Evolutionary conservation across 192 early-diverging fungal genomes (phyloP).

Genomic region (Backusella tarrabulga): DNA sequence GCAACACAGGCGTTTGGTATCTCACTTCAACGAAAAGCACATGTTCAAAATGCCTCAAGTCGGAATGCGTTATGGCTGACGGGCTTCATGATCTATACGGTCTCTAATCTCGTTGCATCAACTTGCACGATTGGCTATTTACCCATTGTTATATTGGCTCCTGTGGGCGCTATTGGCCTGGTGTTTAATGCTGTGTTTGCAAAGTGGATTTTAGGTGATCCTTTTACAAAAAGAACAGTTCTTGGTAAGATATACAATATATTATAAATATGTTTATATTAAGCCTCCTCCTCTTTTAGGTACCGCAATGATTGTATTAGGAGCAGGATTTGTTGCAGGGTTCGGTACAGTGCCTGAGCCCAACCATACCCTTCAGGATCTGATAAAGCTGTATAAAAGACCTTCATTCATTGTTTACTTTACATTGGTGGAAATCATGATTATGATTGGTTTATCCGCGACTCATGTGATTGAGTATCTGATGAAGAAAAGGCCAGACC

Average conservation of each 20-base stretch:
- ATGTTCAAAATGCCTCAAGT: conserved; percentile 39
- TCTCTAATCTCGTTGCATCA: conserved; percentile 68
- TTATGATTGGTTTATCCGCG: conserved; percentile 44
- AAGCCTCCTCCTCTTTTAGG: conserved; percentile 37
- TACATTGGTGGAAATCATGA: conserved; percentile 50
- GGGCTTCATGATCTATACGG: conserved; percentile 67
- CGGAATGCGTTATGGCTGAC: conserved; percentile 57
- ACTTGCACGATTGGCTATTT: conserved; percentile 72
- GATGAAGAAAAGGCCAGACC: conserved; percentile 13
- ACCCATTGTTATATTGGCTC: conserved; percentile 76
- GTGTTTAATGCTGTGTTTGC: conserved; percentile 83
- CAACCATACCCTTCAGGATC: conserved; percentile 61
- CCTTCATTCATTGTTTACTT: conserved; percentile 71
- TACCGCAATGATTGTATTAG: conserved; percentile 65
- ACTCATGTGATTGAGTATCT: conserved; percentile 51
- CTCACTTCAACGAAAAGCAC: conserved; percentile 67
- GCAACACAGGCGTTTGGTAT: conserved; percentile 73
- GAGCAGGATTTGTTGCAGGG: conserved; percentile 63
- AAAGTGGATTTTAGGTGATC: conserved; percentile 58
- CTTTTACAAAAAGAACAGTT: conserved; percentile 60
- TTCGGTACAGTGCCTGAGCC: conserved; percentile 82
- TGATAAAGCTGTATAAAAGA: conserved; percentile 65
- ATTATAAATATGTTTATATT: neutral
- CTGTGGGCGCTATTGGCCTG: conserved; percentile 69
- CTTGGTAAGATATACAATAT: conserved; percentile 32